These are phyloP conservation scores for Byssochlamys sp. DNA, from an alignment of 2,329 filamentous ascomycete species.

Conservation along the genomic window DNA sequence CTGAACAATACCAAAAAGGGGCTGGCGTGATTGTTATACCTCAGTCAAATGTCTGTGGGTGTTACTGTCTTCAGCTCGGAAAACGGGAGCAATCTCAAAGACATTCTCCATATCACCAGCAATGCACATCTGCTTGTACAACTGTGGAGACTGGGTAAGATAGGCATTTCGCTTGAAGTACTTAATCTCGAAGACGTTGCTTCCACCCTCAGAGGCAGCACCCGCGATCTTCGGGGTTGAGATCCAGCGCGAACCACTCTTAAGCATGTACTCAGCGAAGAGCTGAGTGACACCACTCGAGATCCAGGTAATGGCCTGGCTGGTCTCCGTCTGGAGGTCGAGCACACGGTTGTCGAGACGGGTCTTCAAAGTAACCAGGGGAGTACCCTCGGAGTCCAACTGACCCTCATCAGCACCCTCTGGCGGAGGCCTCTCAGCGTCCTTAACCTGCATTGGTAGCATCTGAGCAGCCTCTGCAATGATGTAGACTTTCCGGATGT, in stretches of 20 bases:
- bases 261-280: constrained; percentile 69
- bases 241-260: constrained; percentile 68
- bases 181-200: constrained; percentile 78
- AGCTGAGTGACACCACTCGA: constrained; percentile 57
- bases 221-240: constrained; percentile 84
- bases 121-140: constrained; percentile 62
- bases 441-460: constrained; percentile 52
- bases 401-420: constrained; percentile 36
- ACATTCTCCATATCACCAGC: constrained; percentile 54
- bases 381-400: constrained; percentile 45
- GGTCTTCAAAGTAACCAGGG: constrained; percentile 71
- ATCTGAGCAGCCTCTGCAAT: constrained; percentile 55
- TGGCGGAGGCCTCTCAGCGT: constrained; percentile 41
- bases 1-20: neutral
- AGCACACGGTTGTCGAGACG: constrained; percentile 85
- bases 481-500: constrained; percentile 75
- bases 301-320: constrained; percentile 73
- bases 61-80: constrained; percentile 60
- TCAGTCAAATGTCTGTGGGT: constrained; percentile 58
- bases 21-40: constrained; percentile 20
- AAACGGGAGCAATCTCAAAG: constrained; percentile 57
- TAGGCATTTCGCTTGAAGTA: constrained; percentile 80
- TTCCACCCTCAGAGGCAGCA: constrained; percentile 83
- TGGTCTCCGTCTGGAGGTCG: constrained; percentile 82
- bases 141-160: constrained; percentile 55